Conservation (phyloP, 805 yeast species). For the Candida sithepensis region DNA sequence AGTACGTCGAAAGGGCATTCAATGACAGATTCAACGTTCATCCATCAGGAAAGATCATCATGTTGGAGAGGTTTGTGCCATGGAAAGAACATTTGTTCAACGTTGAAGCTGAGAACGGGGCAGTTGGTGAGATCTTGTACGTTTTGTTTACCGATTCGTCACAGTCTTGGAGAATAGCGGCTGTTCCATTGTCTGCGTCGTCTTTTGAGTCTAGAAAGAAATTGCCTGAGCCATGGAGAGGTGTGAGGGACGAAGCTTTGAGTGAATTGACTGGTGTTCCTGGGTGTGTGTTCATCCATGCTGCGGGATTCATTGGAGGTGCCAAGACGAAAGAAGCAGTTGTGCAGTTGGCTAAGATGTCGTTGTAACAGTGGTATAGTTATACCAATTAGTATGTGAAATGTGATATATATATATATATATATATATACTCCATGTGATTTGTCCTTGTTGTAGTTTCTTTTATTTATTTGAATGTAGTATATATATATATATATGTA, state of each 20-base stretch:
- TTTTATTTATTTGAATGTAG: too few species aligned
- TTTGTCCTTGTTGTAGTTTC: too few species aligned
- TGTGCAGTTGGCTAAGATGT: constrained; percentile 57
- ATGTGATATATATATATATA: neutral
- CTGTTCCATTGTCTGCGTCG: constrained; percentile 77
- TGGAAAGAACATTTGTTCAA: constrained; percentile 92
- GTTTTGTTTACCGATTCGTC: constrained; percentile 79
- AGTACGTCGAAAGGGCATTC: constrained; percentile 70
- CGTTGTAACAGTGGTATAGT: constrained; percentile 10
- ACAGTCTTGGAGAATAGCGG: constrained; percentile 79
- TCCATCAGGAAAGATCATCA: constrained; percentile 66
- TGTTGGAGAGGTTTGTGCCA: constrained; percentile 76
- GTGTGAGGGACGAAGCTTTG: constrained; percentile 85
- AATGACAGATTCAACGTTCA: constrained; percentile 57
- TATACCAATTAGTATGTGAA: too few species aligned
- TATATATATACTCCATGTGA: too few species aligned
- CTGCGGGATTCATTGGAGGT: constrained; percentile 97
- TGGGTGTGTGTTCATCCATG: constrained; percentile 89
- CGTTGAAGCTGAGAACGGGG: constrained; percentile 59
- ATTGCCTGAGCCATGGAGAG: constrained; percentile 90
- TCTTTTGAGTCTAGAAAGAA: constrained; percentile 85
- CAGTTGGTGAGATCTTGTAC: constrained; percentile 59
- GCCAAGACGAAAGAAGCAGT: constrained; percentile 78
- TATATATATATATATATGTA: too few species aligned
- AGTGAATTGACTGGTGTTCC: constrained; percentile 72